Evolutionary conservation across 495 filamentous ascomycete genomes (phyloP).

Genomic region (Thermothielavioides terrestris): DNA sequence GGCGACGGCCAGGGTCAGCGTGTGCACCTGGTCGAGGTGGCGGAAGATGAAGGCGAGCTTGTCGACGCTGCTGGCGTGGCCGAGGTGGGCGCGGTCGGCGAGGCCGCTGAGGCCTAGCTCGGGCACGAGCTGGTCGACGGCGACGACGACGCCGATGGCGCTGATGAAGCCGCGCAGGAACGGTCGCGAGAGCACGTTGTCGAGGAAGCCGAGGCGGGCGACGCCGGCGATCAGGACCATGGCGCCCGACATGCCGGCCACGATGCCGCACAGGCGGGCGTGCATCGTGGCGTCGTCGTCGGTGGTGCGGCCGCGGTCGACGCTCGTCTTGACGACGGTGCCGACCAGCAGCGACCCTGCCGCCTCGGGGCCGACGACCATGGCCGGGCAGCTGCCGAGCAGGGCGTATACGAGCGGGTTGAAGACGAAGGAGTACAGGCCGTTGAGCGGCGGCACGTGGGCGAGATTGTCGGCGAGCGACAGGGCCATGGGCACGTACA

Average conservation of each 20-base stretch:
- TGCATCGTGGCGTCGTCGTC: slow-evolving; percentile 65
- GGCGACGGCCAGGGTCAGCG: slow-evolving; percentile 64
- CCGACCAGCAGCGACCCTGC: slow-evolving; percentile 87
- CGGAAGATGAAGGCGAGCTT: slow-evolving; percentile 73
- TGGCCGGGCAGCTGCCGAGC: slow-evolving; percentile 79
- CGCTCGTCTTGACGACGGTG: slow-evolving; percentile 69
- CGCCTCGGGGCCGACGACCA: slow-evolving; percentile 95
- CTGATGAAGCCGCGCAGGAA: slow-evolving; percentile 94
- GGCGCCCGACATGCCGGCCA: slow-evolving; percentile 76
- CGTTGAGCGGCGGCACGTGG: slow-evolving; percentile 87
- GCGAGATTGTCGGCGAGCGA: slow-evolving; percentile 90
- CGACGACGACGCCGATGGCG: slow-evolving; percentile 90
- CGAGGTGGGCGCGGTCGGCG: slow-evolving; percentile 49
- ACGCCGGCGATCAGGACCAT: slow-evolving; percentile 80
- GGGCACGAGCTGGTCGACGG: slow-evolving; percentile 88
- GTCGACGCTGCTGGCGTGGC: slow-evolving; percentile 74
- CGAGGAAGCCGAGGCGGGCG: slow-evolving; percentile 82
- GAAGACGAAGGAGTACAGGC: slow-evolving; percentile 91
- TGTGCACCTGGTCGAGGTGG: slow-evolving; percentile 57
- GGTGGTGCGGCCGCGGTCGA: slow-evolving; percentile 56
- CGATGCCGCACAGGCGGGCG: slow-evolving; percentile 78
- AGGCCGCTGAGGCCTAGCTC: slow-evolving; percentile 68
- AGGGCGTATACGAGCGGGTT: slow-evolving; percentile 84
- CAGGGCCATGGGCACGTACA: slow-evolving; percentile 96
- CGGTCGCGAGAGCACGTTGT: slow-evolving; percentile 86